Base-by-base conservation (phyloP, 495 filamentous ascomycete genomes). In the Penicillium simplicissimum region DNA sequence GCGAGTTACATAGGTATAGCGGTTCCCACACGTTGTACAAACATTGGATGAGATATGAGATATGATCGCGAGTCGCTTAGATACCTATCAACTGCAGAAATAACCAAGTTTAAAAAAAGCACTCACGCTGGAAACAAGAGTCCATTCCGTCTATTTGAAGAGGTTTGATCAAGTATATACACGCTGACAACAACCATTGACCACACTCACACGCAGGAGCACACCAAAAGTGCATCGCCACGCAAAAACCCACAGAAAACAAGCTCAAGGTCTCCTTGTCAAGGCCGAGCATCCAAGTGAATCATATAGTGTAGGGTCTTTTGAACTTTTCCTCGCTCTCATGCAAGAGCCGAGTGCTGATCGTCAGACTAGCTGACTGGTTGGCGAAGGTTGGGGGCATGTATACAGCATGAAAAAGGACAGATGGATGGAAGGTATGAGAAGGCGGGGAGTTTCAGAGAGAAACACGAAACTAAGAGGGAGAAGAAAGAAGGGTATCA, bases 401-500 rank as follows among this genome's bases (percentile, higher is more conserved):
- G 55, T 45, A 52, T 59, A 61, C 33, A 51, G 54, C 17, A 33
- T 59, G 51, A 28, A 33, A 40, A 25, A 34, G 45, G 36, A 57
- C 14, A 15, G 45, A 52, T 35, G 47, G 49, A 57, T 48, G 52
- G 25, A 37, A 3, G 49, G 49, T 31, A 38, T 36, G 54, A 37
- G 62, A 56, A 21, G 45, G 23, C 4, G 43, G 25, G 34, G 40
- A 36, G 51, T 25, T 47, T 63, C 52, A 52, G 59, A 67, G 62
- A 66, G 54, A 68, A 42, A 25, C n/a, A 57, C n/a, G 17, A 11
- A 57, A 60, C 36, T 36, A 61, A 57, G 55, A 64, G 57, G 52
- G 52, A 52, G 45, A 55, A 55, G 15, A 28, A 58, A 47, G 37
- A 67, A 77, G 79, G 77, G 77, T 80, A 81, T 80, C 79, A 79